Conservation (phyloP, 805 yeast species). For the Kuraishia piskuri region DNA sequence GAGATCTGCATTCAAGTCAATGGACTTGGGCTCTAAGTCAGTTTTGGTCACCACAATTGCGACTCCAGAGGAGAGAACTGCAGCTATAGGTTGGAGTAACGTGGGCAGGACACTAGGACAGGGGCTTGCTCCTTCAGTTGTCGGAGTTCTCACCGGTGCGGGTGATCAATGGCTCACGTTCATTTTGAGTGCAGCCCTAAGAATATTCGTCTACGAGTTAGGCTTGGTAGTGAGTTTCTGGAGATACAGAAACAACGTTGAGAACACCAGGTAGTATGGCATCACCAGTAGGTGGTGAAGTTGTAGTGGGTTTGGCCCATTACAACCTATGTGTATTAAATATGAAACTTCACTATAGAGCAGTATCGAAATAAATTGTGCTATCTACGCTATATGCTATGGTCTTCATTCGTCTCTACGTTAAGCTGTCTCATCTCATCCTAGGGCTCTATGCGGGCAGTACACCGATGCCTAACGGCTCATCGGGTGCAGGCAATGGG, state of each 20-base stretch:
- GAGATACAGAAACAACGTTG: conserved; percentile 6
- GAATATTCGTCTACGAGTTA: conserved; percentile 28
- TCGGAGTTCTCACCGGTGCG: conserved; percentile 28
- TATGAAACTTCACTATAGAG: too few relatives aligned
- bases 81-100: conserved; percentile 35
- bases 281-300: background rate
- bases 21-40: conserved; percentile 42
- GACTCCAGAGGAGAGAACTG: conserved; percentile 30
- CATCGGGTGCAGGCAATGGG: too few relatives aligned
- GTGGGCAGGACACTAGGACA: conserved; percentile 33
- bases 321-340: too few relatives aligned
- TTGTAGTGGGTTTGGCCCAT: too few relatives aligned
- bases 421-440: too few relatives aligned
- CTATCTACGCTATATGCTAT: too few relatives aligned
- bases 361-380: too few relatives aligned
- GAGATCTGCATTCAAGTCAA: conserved; percentile 32
- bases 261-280: background rate
- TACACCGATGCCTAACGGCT: too few relatives aligned
- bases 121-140: conserved; percentile 32
- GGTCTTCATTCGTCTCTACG: too few relatives aligned
- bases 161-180: conserved; percentile 33
- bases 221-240: conserved; percentile 26
- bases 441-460: too few relatives aligned
- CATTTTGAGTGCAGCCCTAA: conserved; percentile 29
- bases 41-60: conserved; percentile 35